Conservation (phyloP, 1,284 basidiomycete species). For the Pulveroboletus sp. region DNA sequence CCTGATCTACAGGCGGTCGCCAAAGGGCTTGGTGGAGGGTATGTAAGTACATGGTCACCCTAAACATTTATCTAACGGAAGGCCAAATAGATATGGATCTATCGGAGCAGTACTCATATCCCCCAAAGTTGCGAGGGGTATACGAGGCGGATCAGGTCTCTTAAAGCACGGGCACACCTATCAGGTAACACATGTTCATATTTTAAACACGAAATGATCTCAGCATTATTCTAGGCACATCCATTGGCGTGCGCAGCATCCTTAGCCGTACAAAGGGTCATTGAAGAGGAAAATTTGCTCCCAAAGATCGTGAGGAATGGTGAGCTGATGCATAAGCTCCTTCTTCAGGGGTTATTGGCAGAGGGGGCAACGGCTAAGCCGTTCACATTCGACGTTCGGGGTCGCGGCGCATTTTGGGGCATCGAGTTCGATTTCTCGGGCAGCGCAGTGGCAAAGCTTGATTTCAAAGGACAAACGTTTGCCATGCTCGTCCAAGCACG, state of each 20-base stretch:
- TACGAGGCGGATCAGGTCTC: slow-evolving; percentile 61
- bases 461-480: slow-evolving; percentile 52
- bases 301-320: slow-evolving; percentile 63
- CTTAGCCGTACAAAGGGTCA: slow-evolving; percentile 75
- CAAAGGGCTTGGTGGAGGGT: slow-evolving; percentile 86
- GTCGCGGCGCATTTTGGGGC: slow-evolving; percentile 78
- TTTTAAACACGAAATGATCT: slow-evolving; percentile 3
- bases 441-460: slow-evolving; percentile 38
- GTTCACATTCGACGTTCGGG: slow-evolving; percentile 71
- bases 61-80: slow-evolving; percentile 3
- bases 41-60: slow-evolving; percentile 19
- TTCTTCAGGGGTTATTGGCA: slow-evolving; percentile 50
- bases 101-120: slow-evolving; percentile 79
- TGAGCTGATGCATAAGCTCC: slow-evolving; percentile 53
- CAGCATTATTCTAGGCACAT: slow-evolving; percentile 46
- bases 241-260: slow-evolving; percentile 75
- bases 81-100: slow-evolving; percentile 60
- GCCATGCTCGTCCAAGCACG: slow-evolving; percentile 63
- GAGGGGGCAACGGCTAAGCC: slow-evolving; percentile 56
- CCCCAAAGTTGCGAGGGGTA: slow-evolving; percentile 65
- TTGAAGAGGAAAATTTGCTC: slow-evolving; percentile 65
- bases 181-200: slow-evolving; percentile 44
- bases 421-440: slow-evolving; percentile 72
- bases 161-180: slow-evolving; percentile 88
- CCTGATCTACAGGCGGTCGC: slow-evolving; percentile 85